These are phyloP conservation scores for Stygiomarasmius scandens DNA, from an alignment of 1,284 basidiomycete genomes.

Conservation along the genomic window DNA sequence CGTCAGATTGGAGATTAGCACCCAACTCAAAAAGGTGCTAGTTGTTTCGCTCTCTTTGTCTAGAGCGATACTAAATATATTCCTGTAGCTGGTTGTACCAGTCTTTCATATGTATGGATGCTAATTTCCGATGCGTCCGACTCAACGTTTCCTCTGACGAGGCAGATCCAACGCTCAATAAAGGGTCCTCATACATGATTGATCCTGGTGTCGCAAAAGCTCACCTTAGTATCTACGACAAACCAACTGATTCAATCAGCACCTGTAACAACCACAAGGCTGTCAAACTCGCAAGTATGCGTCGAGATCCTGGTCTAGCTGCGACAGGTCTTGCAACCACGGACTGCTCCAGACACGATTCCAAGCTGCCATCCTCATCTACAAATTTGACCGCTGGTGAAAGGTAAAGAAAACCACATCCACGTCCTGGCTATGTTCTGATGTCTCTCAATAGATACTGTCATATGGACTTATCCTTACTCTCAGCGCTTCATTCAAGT, in stretches of 20 bases:
- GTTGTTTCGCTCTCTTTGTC: no score
- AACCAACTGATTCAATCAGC: conserved; percentile 9
- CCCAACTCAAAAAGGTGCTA: no score
- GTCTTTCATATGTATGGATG: conserved; percentile 15
- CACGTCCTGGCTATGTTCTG: no score
- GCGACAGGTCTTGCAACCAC: neutral
- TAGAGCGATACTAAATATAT: no score
- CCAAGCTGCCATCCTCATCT: conserved; percentile 16
- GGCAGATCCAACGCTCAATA: conserved; percentile 15
- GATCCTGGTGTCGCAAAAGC: no score
- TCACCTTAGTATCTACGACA: neutral
- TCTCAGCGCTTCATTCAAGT: conserved; percentile 4
- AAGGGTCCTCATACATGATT: conserved; percentile 11
- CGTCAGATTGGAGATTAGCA: conserved; percentile 29
- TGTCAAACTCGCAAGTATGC: conserved; percentile 3
- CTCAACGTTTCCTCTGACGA: conserved; percentile 11
- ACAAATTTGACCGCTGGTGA: conserved; percentile 26
- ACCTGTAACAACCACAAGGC: conserved; percentile 10
- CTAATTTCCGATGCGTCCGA: conserved; percentile 15
- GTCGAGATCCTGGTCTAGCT: neutral
- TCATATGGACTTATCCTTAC: conserved; percentile 18
- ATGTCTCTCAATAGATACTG: conserved; percentile 7
- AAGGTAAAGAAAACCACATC: conserved; percentile 19
- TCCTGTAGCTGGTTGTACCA: conserved; percentile 18
- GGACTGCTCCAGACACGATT: conserved; percentile 21